Evolutionary conservation across 768 basidiomycete genomes (phyloP).

Genomic region (Suillus americanus): DNA sequence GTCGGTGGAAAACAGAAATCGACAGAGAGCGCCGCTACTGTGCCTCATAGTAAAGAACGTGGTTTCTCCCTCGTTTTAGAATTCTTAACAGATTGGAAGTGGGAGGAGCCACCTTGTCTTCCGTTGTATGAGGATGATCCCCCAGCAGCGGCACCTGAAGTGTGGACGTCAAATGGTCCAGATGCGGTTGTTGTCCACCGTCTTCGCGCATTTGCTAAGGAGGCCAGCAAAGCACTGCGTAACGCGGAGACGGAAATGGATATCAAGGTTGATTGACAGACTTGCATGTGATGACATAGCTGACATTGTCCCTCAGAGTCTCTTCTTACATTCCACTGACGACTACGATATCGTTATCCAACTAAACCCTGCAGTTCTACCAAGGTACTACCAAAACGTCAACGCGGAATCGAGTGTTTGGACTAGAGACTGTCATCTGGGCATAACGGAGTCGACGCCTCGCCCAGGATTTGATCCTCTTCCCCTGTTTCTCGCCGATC

Average conservation of each 20-base stretch:
- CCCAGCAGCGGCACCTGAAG: slow-evolving; percentile 17
- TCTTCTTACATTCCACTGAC: slow-evolving; percentile 80
- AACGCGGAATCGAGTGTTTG: slow-evolving; percentile 49
- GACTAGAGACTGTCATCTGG: slow-evolving; percentile 29
- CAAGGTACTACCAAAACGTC: slow-evolving; percentile 76
- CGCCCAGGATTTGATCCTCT: slow-evolving; percentile 85
- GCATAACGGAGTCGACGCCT: slow-evolving; percentile 17
- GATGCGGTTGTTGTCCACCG: slow-evolving; percentile 73
- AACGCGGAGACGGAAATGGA: slow-evolving; percentile 49
- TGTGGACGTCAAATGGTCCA: slow-evolving; percentile 75
- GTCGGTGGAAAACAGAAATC: slow-evolving; percentile 42
- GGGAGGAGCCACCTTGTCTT: slow-evolving; percentile 72
- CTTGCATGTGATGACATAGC: not conserved
- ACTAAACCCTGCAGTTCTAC: slow-evolving; percentile 60
- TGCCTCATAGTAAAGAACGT: slow-evolving; percentile 75
- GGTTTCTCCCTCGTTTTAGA: slow-evolving; percentile 76
- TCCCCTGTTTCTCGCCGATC: slow-evolving; percentile 59
- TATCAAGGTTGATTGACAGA: slow-evolving; percentile 50
- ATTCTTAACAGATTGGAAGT: slow-evolving; percentile 81
- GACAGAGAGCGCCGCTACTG: slow-evolving; percentile 39
- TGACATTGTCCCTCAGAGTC: slow-evolving; percentile 44
- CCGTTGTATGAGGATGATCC: slow-evolving; percentile 54
- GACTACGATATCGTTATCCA: slow-evolving; percentile 88
- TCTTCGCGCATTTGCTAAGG: slow-evolving; percentile 69
- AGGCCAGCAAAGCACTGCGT: slow-evolving; percentile 63